A percentile compares a stretch with the other conserved stretches of the same genome.
Evolutionary conservation across 2,329 filamentous ascomycete genomes (phyloP).

Genomic region (Fusarium albidum): DNA sequence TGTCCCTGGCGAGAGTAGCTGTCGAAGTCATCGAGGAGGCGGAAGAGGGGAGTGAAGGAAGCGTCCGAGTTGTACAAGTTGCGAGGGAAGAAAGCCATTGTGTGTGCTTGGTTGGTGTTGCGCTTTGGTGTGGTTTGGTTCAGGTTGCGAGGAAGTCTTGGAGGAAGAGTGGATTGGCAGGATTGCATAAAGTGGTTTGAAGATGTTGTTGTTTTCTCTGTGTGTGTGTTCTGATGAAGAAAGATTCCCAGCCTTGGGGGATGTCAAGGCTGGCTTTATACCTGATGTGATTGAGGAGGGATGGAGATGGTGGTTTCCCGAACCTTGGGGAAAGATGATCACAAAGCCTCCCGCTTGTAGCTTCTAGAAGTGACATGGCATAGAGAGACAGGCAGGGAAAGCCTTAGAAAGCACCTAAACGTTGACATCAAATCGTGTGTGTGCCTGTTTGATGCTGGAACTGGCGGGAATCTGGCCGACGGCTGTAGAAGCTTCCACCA

Average conservation of each 20-base stretch:
- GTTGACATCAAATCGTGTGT: constrained; percentile 24
- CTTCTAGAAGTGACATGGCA: constrained; percentile 38
- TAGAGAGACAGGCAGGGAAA: constrained; percentile 10
- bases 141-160: constrained; percentile 39
- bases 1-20: constrained; percentile 56
- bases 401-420: constrained; percentile 19
- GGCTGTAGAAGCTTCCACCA: constrained; percentile 32
- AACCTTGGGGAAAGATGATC: constrained; percentile 30
- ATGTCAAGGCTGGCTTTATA: constrained; percentile 43
- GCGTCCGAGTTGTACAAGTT: constrained; percentile 58
- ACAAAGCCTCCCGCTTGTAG: constrained; percentile 22
- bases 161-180: constrained; percentile 35
- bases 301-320: constrained; percentile 24
- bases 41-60: constrained; percentile 69
- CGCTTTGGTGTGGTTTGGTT: constrained; percentile 37
- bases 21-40: constrained; percentile 71
- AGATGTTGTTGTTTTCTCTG: constrained; percentile 8
- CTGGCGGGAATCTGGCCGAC: constrained; percentile 31
- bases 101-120: constrained; percentile 44
- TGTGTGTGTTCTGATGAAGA: constrained; percentile 40
- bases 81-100: constrained; percentile 69
- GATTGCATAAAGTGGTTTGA: constrained; percentile 32
- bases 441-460: constrained; percentile 13
- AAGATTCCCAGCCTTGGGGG: constrained; percentile 17
- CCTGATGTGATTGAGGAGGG: constrained; percentile 12